Conservation (phyloP, 1,284 basidiomycete genomes). For the Flammula alnicola region DNA sequence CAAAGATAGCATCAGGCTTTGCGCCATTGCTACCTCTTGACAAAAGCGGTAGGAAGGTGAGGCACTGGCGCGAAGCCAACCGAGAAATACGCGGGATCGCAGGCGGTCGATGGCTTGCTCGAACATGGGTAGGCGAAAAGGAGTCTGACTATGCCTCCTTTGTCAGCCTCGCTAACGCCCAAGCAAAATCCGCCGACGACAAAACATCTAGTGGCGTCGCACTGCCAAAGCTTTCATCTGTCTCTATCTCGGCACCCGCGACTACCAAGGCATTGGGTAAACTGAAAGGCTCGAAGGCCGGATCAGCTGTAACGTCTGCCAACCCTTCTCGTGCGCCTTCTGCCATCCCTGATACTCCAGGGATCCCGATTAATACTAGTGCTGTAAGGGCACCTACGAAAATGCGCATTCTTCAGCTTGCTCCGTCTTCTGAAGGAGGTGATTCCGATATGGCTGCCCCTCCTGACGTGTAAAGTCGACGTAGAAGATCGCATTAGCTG, state of each 20-base stretch:
- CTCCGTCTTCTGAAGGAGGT: slow-evolving; percentile 46
- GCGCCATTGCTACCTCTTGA: slow-evolving; percentile 69
- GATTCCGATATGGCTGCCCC: slow-evolving; percentile 44
- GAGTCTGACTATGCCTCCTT: slow-evolving; percentile 62
- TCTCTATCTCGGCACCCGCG: slow-evolving; percentile 47
- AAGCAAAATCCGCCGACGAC: slow-evolving; percentile 35
- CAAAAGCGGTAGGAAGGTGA: slow-evolving; percentile 58
- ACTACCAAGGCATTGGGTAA: slow-evolving; percentile 37
- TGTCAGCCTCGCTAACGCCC: slow-evolving; percentile 28
- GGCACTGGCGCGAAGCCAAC: slow-evolving; percentile 72
- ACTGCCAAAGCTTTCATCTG: slow-evolving; percentile 36
- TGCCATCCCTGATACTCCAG: slow-evolving; percentile 35
- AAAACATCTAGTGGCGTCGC: slow-evolving; percentile 32
- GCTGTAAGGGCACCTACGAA: slow-evolving; percentile 55
- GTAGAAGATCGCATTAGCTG: too few species aligned
- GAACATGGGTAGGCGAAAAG: slow-evolving; percentile 79
- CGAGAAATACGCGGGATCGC: slow-evolving; percentile 80
- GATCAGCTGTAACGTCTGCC: slow-evolving; percentile 50
- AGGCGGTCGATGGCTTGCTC: slow-evolving; percentile 77
- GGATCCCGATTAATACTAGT: slow-evolving; percentile 28
- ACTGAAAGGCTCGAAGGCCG: slow-evolving; percentile 43
- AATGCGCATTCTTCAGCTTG: slow-evolving; percentile 56
- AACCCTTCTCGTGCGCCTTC: slow-evolving; percentile 60
- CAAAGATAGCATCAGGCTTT: slow-evolving; percentile 73
- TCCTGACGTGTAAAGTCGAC: slow-evolving; percentile 16